Evolutionary conservation across 1,284 basidiomycete species (phyloP).

Genomic region (Cystobasidiaceae sp.): DNA sequence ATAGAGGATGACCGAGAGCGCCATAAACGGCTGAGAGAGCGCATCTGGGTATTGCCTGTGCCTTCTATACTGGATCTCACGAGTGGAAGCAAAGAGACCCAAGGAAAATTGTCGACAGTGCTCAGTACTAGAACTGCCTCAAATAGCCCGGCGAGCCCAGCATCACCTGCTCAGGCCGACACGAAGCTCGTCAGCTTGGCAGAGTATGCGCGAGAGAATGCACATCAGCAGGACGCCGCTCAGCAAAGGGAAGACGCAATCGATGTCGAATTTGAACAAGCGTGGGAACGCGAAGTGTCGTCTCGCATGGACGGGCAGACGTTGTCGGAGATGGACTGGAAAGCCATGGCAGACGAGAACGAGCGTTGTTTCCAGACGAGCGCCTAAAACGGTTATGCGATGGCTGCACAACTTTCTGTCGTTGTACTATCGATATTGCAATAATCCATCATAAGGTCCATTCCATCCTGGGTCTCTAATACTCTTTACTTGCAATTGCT

Average conservation of each 20-base stretch:
- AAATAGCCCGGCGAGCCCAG: constrained; percentile 40
- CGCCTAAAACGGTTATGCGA: background rate
- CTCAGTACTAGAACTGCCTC: constrained; percentile 21
- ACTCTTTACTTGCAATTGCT: background rate
- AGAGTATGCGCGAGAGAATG: constrained; percentile 43
- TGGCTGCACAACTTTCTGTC: background rate
- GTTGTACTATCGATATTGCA: constrained; percentile 1
- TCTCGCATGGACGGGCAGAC: constrained; percentile 73
- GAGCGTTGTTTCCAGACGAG: constrained; percentile 35
- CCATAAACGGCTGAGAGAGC: constrained; percentile 85
- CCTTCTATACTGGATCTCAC: constrained; percentile 38
- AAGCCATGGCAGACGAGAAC: constrained; percentile 35
- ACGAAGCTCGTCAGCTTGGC: constrained; percentile 45
- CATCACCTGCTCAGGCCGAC: constrained; percentile 11
- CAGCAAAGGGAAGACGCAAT: constrained; percentile 53
- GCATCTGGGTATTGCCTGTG: constrained; percentile 80
- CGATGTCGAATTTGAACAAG: constrained; percentile 85
- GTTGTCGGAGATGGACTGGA: constrained; percentile 26
- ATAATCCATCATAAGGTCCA: background rate
- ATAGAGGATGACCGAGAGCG: constrained; percentile 94
- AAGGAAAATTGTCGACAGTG: constrained; percentile 20
- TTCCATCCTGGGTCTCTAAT: background rate
- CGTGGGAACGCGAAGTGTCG: constrained; percentile 83
- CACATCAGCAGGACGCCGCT: constrained; percentile 37
- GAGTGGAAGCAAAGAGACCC: constrained; percentile 1